Base-by-base conservation (phyloP, 331 rosid genomes). In the Prunus yedoensis region DNA sequence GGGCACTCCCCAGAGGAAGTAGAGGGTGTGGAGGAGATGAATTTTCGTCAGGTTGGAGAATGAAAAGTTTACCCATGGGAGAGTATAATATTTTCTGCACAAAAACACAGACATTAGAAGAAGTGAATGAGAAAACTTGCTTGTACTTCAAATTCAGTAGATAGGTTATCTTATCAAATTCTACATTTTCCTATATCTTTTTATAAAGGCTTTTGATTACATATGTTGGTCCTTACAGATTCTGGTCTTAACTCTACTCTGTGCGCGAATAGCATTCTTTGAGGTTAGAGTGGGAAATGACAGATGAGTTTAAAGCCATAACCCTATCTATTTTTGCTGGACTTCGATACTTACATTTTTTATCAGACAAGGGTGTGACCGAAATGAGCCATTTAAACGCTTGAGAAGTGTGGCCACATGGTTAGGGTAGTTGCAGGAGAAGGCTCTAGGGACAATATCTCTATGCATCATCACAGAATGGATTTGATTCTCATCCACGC, bases 361-460 rank as follows among this genome's bases (percentile, higher is more conserved):
- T 3, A 47, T 76, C 6, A 93, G 87, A 72, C 98, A 93, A 56
- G 97, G 86, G 76, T 93, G 94, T 13, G 94, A 83, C 11, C 92
- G 82, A 73, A 93, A 88, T 10, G 92, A 79, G 82, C 91, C 68
- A 65, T 77, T 86, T 69, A 93, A 75, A 70, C 97, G 94, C 86
- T 91, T 93, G 67, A 93, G 91, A 71, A 93, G 54, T 1, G 74
- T 66, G 23, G 91, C 89, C 5, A 91, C 94, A 62, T 91, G 92
- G 63, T 89, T 77, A 1, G 98, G 96, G 53, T 91, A 93, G 73
- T 84, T 86, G 86, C 97, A 93, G 73, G 98, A 88, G 87, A 93
- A 93, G 62, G 96, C 96, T 78, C 98, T 88, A 0, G 98, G 98
- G 84, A 93, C 97, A 38, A 93, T 89, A 74, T 93, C 98, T 83